These are phyloP conservation scores for Papiliotrema fonsecae DNA, from an alignment of 1,284 basidiomycete species.

Conservation along the genomic window DNA sequence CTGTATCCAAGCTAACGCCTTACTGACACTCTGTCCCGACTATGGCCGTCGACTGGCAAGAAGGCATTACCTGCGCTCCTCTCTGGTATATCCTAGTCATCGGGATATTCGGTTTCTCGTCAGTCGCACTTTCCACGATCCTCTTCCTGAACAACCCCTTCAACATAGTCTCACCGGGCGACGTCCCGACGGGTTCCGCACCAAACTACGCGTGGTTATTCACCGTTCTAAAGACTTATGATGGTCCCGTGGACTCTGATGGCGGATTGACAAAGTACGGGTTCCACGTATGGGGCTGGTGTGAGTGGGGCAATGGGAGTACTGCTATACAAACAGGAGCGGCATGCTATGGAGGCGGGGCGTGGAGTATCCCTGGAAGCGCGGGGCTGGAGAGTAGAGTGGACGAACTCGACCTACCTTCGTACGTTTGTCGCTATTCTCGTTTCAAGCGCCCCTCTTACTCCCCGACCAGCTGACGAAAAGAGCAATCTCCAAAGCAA, in stretches of 20 bases:
- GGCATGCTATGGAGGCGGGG: constrained; percentile 1
- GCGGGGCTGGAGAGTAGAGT: background rate
- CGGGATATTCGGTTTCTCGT: too few species aligned
- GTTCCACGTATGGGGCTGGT: constrained; percentile 11
- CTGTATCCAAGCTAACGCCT: too few species aligned
- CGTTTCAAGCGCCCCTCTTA: background rate
- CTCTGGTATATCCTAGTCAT: too few species aligned
- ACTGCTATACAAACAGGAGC: background rate
- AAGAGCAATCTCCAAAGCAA: background rate
- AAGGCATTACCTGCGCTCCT: too few species aligned
- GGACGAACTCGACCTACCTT: background rate
- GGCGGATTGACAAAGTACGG: constrained; percentile 3
- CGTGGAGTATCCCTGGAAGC: constrained; percentile 2
- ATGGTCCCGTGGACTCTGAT: background rate
- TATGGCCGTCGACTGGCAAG: too few species aligned
- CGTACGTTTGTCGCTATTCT: background rate
- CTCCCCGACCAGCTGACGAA: background rate
- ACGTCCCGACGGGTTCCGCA: too few species aligned
- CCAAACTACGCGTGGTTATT: constrained; percentile 2
- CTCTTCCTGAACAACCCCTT: background rate
- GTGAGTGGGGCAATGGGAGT: constrained; percentile 1
- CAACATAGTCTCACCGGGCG: too few species aligned
- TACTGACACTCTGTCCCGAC: too few species aligned
- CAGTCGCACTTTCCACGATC: too few species aligned
- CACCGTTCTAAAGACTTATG: constrained; percentile 2